These are phyloP conservation scores for Pythium pyrilobum DNA, from an alignment of 352 stramenopile species.

Conservation along the genomic window DNA sequence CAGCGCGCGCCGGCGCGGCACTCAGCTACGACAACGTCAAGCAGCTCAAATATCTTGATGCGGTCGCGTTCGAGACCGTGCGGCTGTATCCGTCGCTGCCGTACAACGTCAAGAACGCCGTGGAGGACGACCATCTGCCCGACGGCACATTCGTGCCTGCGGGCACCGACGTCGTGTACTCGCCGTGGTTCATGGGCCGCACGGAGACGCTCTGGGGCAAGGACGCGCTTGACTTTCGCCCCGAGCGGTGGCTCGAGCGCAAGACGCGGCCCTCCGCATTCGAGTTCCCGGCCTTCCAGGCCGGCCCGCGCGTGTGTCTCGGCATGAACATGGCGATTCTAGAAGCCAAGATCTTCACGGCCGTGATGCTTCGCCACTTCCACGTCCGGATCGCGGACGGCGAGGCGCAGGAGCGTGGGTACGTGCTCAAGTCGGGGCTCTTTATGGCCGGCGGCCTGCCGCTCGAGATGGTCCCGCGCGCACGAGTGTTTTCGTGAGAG, in stretches of 20 bases:
- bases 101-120: conserved; percentile 63
- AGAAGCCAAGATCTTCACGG: conserved; percentile 57
- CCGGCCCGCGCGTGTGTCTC: conserved; percentile 56
- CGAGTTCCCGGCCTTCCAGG: conserved; percentile 72
- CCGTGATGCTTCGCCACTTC: conserved; percentile 39
- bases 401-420: conserved; percentile 36
- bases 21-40: conserved; percentile 59
- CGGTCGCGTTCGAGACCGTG: conserved; percentile 62
- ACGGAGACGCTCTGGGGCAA: conserved; percentile 41
- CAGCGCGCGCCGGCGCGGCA: neutral
- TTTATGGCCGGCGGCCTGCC: conserved; percentile 52
- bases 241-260: conserved; percentile 68
- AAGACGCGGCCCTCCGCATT: conserved; percentile 48
- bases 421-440: conserved; percentile 47
- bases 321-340: conserved; percentile 72
- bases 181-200: conserved; percentile 74
- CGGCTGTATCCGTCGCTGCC: conserved; percentile 74
- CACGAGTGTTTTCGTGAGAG: conserved; percentile 5
- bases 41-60: conserved; percentile 58
- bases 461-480: conserved; percentile 31
- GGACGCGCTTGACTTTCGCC: conserved; percentile 46
- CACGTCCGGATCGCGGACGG: conserved; percentile 35
- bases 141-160: conserved; percentile 68
- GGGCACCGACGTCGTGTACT: conserved; percentile 60
- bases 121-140: conserved; percentile 57